Percentiles rank a stretch among this genome's conserved stretches.
phyloP scores from a whole-genome alignment of 139 green algal species.

The Yamagishiella unicocca region DNA sequence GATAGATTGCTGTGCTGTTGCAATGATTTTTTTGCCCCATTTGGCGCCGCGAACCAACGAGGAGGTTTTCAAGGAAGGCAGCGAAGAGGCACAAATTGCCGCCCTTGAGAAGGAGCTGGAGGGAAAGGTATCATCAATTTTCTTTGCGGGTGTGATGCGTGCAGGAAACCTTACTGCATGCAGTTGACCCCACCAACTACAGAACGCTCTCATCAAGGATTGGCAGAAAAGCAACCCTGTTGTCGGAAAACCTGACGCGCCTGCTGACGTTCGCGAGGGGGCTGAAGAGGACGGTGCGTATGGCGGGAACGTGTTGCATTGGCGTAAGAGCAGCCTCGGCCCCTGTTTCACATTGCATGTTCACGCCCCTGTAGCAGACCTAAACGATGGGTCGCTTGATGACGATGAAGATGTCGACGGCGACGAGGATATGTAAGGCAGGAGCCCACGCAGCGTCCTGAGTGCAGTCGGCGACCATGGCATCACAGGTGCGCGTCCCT shows the following conservation, averaged over 20 bases:
- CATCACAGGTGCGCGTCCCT: not conserved
- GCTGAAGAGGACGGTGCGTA: constrained; percentile 16
- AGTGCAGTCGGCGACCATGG: not conserved
- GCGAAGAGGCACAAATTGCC: constrained; percentile 29
- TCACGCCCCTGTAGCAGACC: not conserved
- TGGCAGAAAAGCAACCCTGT: constrained; percentile 3
- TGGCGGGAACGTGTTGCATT: too few species aligned
- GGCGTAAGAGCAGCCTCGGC: too few species aligned
- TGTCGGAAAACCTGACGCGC: constrained; percentile 25
- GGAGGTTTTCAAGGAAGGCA: constrained; percentile 33
- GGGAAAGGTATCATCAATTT: not conserved
- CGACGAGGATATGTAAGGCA: constrained; percentile 18
- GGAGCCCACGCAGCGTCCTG: not conserved
- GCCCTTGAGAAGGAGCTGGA: constrained; percentile 30
- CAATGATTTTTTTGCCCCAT: constrained; percentile 30
- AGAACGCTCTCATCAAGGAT: constrained; percentile 26
- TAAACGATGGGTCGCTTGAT: constrained; percentile 19
- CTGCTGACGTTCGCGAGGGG: not conserved
- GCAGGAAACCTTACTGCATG: not conserved
- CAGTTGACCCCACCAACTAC: too few species aligned
- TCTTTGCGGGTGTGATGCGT: too few species aligned
- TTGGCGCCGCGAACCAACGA: not conserved
- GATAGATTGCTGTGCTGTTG: not conserved
- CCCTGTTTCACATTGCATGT: not conserved
- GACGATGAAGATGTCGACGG: constrained; percentile 29